Evolutionary conservation across 768 basidiomycete species (phyloP).

Genomic region (Trametes elegans): DNA sequence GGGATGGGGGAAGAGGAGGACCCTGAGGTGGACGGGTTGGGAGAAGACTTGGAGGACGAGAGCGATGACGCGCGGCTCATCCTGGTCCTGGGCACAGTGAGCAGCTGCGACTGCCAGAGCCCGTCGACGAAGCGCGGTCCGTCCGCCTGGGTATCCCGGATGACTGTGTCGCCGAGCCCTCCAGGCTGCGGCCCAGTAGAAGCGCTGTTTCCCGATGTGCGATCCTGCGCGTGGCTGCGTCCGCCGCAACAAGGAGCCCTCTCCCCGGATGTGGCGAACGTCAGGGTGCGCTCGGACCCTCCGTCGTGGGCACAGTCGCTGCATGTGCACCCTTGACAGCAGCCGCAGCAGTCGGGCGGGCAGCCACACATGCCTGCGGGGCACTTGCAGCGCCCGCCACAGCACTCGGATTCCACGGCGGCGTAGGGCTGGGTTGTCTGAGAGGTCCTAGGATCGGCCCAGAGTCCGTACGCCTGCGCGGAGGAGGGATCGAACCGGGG

Average conservation of each 20-base stretch:
- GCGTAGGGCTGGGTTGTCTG: conserved; percentile 18
- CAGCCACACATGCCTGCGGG: conserved; percentile 33
- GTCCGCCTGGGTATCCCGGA: no score
- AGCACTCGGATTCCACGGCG: conserved; percentile 25
- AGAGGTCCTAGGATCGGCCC: conserved; percentile 15
- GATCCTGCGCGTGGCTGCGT: background rate
- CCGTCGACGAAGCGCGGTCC: background rate
- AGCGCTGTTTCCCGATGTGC: background rate
- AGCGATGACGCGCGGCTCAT: conserved; percentile 20
- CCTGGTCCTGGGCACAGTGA: conserved; percentile 8
- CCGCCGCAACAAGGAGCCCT: conserved; percentile 29
- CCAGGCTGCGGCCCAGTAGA: background rate
- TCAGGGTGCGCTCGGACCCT: conserved; percentile 23
- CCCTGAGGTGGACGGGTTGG: background rate
- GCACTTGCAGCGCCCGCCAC: conserved; percentile 36
- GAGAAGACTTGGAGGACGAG: conserved; percentile 15
- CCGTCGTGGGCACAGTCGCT: conserved; percentile 25
- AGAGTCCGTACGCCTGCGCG: conserved; percentile 21
- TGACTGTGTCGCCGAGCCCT: no score
- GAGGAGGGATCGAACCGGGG: conserved; percentile 17
- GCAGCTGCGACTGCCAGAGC: background rate
- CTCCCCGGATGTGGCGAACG: conserved; percentile 36
- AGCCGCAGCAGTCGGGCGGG: conserved; percentile 31
- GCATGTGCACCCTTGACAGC: conserved; percentile 32
- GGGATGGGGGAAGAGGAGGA: conserved; percentile 10